A percentile compares a stretch with the other conserved stretches of the same genome.
Evolutionary conservation across 768 basidiomycete genomes (phyloP).

Genomic region (Auricularia sp.): DNA sequence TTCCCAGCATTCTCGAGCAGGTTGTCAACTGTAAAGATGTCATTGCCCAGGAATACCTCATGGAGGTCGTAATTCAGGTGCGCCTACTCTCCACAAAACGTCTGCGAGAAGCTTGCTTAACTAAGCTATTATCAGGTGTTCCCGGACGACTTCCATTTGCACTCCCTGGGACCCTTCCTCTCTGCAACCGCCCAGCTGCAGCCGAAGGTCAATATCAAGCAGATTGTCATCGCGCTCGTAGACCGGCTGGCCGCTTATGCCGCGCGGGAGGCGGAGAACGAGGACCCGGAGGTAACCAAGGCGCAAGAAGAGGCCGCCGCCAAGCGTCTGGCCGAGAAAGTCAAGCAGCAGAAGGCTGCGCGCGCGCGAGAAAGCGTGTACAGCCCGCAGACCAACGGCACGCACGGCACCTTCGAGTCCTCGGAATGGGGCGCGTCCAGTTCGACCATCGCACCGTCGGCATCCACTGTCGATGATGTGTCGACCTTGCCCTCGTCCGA

Average conservation of each 20-base stretch:
- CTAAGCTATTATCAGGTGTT: constrained; percentile 54
- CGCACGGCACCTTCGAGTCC: constrained; percentile 15
- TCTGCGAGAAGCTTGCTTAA: neutral
- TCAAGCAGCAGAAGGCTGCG: constrained; percentile 59
- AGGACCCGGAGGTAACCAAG: constrained; percentile 91
- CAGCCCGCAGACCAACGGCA: constrained; percentile 26
- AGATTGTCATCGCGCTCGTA: constrained; percentile 94
- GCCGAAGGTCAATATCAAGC: constrained; percentile 97
- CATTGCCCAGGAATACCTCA: constrained; percentile 96
- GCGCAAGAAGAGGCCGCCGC: constrained; percentile 90
- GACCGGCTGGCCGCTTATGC: constrained; percentile 94
- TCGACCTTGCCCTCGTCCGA: constrained; percentile 8
- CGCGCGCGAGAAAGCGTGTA: constrained; percentile 21
- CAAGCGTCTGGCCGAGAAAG: constrained; percentile 75
- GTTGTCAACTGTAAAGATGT: constrained; percentile 98
- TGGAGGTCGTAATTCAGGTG: constrained; percentile 99
- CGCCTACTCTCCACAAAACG: neutral
- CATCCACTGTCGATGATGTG: constrained; percentile 15
- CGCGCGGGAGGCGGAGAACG: constrained; percentile 92
- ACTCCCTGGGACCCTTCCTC: constrained; percentile 91
- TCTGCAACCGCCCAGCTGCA: constrained; percentile 93
- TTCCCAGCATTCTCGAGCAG: constrained; percentile 91
- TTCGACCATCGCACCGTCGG: constrained; percentile 18
- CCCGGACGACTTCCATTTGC: constrained; percentile 96
- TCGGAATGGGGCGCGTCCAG: too few relatives aligned